A percentile compares a stretch with the other conserved stretches of the same genome.
phyloP scores from a whole-genome alignment of 2,329 filamentous ascomycete genomes.

The Diaporthe citrichinensis region DNA sequence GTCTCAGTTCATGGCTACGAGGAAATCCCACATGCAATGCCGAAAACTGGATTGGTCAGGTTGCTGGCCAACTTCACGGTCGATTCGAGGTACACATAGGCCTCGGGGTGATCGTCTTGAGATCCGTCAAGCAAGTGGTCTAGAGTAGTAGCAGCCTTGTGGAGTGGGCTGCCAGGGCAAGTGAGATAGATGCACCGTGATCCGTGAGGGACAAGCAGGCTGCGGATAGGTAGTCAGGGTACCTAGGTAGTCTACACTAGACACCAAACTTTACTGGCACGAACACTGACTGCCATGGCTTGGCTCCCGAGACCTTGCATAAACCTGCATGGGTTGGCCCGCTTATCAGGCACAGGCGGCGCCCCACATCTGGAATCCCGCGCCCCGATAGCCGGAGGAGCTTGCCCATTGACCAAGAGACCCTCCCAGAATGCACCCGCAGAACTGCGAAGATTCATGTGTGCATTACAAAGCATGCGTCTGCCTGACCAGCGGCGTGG shows the following conservation, averaged over 20 bases:
- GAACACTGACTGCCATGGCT: neutral
- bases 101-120: neutral
- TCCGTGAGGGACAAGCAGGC: neutral
- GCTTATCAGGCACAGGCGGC: constrained; percentile 28
- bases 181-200: neutral
- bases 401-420: constrained; percentile 6
- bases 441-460: constrained; percentile 12
- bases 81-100: neutral
- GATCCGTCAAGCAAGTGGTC: neutral
- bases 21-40: neutral
- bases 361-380: constrained; percentile 10
- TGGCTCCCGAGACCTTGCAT: constrained; percentile 31
- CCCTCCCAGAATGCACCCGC: constrained; percentile 15
- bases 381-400: constrained; percentile 22
- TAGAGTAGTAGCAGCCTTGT: neutral
- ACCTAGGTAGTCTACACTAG: neutral
- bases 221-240: neutral
- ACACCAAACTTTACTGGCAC: neutral
- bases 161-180: neutral
- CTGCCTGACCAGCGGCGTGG: constrained; percentile 10
- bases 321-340: constrained; percentile 23
- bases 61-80: neutral
- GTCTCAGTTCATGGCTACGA: neutral
- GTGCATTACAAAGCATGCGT: constrained; percentile 32
- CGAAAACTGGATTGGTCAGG: neutral